phyloP scores from a whole-genome alignment of 1,139 yeast species.

The Taphrina pruni region DNA sequence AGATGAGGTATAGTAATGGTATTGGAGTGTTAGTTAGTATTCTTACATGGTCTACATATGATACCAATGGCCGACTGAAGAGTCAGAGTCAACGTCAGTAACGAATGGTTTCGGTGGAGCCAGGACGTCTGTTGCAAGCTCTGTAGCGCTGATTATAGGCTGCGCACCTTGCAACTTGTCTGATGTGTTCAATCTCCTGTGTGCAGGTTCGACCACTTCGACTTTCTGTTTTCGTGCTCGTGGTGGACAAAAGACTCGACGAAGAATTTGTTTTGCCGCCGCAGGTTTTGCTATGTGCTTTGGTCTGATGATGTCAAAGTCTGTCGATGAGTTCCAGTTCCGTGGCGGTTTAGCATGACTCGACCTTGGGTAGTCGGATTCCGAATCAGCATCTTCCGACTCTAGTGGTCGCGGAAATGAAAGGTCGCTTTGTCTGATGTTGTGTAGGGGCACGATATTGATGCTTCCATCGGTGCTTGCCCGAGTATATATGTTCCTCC shows the following conservation, averaged over 20 bases:
- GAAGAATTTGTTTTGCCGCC: not conserved
- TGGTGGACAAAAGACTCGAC: not conserved
- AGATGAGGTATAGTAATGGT: too few relatives aligned
- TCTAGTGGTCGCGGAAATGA: not conserved
- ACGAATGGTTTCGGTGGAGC: not conserved
- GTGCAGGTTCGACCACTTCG: too few relatives aligned
- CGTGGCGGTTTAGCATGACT: not conserved
- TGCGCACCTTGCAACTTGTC: too few relatives aligned
- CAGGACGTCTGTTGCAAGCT: not conserved
- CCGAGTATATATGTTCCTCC: too few relatives aligned
- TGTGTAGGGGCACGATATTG: too few relatives aligned
- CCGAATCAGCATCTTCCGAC: not conserved
- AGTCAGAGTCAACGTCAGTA: slow-evolving; percentile 10
- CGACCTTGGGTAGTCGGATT: not conserved
- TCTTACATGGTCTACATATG: not conserved
- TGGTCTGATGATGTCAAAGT: not conserved
- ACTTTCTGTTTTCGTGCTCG: not conserved
- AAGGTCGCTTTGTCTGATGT: too few relatives aligned
- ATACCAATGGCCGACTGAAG: slow-evolving; percentile 15
- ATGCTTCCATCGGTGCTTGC: too few relatives aligned
- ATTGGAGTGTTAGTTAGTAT: too few relatives aligned
- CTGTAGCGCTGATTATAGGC: too few relatives aligned
- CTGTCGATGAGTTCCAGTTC: slow-evolving; percentile 10
- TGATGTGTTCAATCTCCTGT: too few relatives aligned
- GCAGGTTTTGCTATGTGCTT: not conserved